A percentile compares a stretch with the other conserved stretches of the same genome.
Conservation (phyloP, 2,329 filamentous ascomycete species). For the Aspergillus sojae region DNA sequence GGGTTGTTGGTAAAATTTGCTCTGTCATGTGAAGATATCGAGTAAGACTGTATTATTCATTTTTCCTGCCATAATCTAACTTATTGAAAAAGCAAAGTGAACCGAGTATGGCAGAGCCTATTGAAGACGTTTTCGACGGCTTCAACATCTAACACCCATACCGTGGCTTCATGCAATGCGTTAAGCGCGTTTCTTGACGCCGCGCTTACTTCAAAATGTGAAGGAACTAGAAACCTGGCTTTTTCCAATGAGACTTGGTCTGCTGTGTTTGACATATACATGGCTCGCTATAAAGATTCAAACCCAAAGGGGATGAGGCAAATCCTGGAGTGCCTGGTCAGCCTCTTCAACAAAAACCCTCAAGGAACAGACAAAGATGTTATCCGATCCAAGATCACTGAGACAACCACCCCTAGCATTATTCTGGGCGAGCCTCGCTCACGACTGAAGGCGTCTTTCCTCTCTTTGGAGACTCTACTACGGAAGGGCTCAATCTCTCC, state of each 20-base stretch:
- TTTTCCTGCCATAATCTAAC: constrained; percentile 14
- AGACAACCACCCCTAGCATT: constrained; percentile 38
- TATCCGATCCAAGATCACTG: constrained; percentile 28
- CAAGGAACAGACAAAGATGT: constrained; percentile 20
- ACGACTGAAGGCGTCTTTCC: constrained; percentile 40
- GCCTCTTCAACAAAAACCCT: constrained; percentile 34
- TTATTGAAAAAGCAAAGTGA: constrained; percentile 31
- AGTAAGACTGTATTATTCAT: constrained; percentile 30
- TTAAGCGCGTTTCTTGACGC: constrained; percentile 47
- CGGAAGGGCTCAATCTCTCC: constrained; percentile 40
- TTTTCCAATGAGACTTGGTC: constrained; percentile 42
- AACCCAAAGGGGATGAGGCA: constrained; percentile 50
- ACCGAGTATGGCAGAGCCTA: constrained; percentile 42
- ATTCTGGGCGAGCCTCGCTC: constrained; percentile 43
- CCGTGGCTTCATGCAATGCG: constrained; percentile 47
- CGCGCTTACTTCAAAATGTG: constrained; percentile 33
- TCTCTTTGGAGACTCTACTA: constrained; percentile 40
- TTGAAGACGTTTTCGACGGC: constrained; percentile 44
- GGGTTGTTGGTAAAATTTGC: constrained; percentile 40
- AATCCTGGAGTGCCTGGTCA: constrained; percentile 44
- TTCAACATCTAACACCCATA: constrained; percentile 43
- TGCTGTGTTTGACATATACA: constrained; percentile 42
- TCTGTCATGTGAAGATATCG: constrained; percentile 30
- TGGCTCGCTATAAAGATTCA: constrained; percentile 45
- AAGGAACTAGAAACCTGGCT: constrained; percentile 36